phyloP scores from a whole-genome alignment of 495 filamentous ascomycete genomes.

The Penicillium paxilli region DNA sequence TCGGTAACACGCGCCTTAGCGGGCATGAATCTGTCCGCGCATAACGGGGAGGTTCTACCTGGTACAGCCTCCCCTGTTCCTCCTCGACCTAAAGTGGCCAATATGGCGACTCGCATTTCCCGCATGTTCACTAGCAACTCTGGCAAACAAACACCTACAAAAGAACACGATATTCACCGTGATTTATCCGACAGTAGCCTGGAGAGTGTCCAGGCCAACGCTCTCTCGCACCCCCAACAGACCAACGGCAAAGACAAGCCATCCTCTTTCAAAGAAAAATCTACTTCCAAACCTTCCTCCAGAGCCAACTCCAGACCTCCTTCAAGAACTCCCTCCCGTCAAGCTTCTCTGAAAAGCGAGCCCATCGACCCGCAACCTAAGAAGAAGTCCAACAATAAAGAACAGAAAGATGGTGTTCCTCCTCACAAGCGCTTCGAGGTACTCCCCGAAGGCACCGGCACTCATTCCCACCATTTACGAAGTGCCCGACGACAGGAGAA shows the following conservation, averaged over 20 bases:
- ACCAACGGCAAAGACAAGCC: conserved; percentile 29
- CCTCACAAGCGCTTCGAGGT: conserved; percentile 60
- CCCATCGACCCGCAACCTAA: conserved; percentile 31
- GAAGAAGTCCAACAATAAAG: conserved; percentile 38
- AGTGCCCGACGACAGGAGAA: conserved; percentile 91
- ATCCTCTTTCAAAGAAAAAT: conserved; percentile 29
- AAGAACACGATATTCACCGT: conserved; percentile 32
- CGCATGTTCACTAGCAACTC: conserved; percentile 56
- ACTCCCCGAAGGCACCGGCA: conserved; percentile 53
- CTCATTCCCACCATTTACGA: conserved; percentile 85
- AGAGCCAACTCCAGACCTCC: conserved; percentile 38
- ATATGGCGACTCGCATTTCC: conserved; percentile 58
- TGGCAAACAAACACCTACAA: conserved; percentile 31
- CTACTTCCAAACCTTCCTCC: conserved; percentile 33
- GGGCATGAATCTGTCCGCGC: conserved; percentile 45
- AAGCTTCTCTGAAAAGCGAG: conserved; percentile 44
- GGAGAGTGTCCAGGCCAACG: conserved; percentile 31
- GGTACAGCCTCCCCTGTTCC: conserved; percentile 29
- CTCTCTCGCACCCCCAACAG: not conserved
- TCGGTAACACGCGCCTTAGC: conserved; percentile 48
- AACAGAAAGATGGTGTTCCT: conserved; percentile 41
- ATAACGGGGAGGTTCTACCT: conserved; percentile 37
- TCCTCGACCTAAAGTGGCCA: conserved; percentile 43
- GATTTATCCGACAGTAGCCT: conserved; percentile 46
- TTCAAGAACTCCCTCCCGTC: conserved; percentile 40